phyloP scores from a whole-genome alignment of 257 asterid species.

The Eustoma russellianum region DNA sequence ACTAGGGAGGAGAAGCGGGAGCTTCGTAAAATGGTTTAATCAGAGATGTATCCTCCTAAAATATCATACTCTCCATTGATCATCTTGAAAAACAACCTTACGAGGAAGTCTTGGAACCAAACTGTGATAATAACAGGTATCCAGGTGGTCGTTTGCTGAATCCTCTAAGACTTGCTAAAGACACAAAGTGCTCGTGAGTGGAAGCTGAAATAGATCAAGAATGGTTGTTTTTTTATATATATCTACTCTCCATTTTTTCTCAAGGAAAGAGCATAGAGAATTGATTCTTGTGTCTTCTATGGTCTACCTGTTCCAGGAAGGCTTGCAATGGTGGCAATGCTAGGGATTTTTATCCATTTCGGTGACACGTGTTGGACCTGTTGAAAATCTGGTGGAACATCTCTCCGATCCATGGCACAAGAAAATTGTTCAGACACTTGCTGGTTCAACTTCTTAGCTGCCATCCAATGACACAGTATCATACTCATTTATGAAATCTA shows the following conservation, averaged over 20 bases:
- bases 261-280: not conserved
- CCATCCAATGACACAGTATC: too few relatives aligned
- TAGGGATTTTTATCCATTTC: slow-evolving; percentile 77
- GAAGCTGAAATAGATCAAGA: slow-evolving; percentile 91
- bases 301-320: slow-evolving; percentile 35
- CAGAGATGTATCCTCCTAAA: too few relatives aligned
- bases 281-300: too few relatives aligned
- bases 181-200: slow-evolving; percentile 69
- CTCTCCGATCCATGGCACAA: slow-evolving; percentile 81
- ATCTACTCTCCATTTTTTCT: too few relatives aligned
- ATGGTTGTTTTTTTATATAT: slow-evolving; percentile 33
- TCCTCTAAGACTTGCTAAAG: slow-evolving; percentile 85
- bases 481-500: not conserved
- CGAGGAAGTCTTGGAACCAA: too few relatives aligned
- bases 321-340: slow-evolving; percentile 84
- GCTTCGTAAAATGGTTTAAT: too few relatives aligned
- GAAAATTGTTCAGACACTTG: slow-evolving; percentile 55
- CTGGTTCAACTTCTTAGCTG: slow-evolving; percentile 33
- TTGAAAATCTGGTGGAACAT: slow-evolving; percentile 66
- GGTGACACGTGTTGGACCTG: slow-evolving; percentile 79
- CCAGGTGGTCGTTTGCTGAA: slow-evolving; percentile 91
- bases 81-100: too few relatives aligned
- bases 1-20: too few relatives aligned
- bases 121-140: slow-evolving; percentile 30
- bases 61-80: too few relatives aligned